These are phyloP conservation scores for Sclerotinia nivalis DNA, from an alignment of 2,329 filamentous ascomycete genomes.

Conservation along the genomic window DNA sequence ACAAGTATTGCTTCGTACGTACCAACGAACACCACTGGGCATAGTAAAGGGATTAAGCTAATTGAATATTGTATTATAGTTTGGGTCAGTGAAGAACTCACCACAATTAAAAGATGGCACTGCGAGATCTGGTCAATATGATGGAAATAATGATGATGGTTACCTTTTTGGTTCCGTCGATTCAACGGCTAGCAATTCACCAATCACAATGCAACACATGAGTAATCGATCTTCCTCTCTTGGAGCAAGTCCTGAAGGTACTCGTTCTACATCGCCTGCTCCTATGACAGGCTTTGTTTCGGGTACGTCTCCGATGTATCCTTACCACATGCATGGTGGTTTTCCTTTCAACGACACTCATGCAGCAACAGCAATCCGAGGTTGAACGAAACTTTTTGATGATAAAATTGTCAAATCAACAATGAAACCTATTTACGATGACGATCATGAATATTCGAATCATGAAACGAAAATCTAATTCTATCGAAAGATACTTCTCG, in stretches of 20 bases:
- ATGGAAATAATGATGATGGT: conserved; percentile 47
- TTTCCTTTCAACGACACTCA: conserved; percentile 42
- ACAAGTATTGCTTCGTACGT: conserved; percentile 99
- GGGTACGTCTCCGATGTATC: conserved; percentile 47
- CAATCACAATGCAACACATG: conserved; percentile 35
- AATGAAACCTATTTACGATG: conserved; percentile 1
- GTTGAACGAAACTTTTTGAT: conserved; percentile 30
- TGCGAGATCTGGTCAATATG: conserved; percentile 46
- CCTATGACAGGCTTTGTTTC: conserved; percentile 50
- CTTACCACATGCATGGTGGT: conserved; percentile 38
- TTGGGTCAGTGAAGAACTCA: conserved; percentile 60
- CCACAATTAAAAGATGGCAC: conserved; percentile 53
- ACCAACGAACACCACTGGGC: conserved; percentile 44
- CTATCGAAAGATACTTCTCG: background rate
- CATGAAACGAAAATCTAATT: conserved; percentile 10
- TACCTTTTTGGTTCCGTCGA: conserved; percentile 39
- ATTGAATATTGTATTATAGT: conserved; percentile 49
- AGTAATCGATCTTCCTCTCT: conserved; percentile 33
- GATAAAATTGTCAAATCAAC: background rate
- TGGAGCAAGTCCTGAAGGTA: conserved; percentile 41
- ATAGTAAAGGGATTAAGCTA: conserved; percentile 43
- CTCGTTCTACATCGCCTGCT: conserved; percentile 48
- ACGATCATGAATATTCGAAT: conserved; percentile 10
- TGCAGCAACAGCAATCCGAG: conserved; percentile 43
- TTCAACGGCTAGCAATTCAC: conserved; percentile 43